Evolutionary conservation across 352 stramenopile genomes (phyloP).

Genomic region (Phytopythium oedochilum): DNA sequence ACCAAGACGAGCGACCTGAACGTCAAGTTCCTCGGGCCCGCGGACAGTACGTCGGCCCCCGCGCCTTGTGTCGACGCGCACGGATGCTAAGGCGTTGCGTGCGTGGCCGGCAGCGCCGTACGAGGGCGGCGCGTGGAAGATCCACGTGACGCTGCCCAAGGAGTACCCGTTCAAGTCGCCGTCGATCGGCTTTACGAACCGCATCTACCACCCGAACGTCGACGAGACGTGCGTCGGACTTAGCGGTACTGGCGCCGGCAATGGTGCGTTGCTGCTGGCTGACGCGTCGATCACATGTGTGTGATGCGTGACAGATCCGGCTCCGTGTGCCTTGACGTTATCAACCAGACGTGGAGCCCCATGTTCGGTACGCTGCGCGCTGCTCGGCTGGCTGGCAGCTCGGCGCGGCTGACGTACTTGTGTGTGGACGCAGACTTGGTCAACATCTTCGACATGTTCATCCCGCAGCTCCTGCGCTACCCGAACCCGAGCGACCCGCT

Average conservation of each 20-base stretch:
- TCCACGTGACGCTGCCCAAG: constrained; percentile 89
- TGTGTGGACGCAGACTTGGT: constrained; percentile 65
- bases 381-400: constrained; percentile 1
- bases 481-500: constrained; percentile 91
- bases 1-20: constrained; percentile 79
- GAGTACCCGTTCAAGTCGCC: constrained; percentile 94
- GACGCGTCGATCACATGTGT: background rate
- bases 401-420: constrained; percentile 1
- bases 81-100: background rate
- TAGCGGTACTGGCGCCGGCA: too few species aligned
- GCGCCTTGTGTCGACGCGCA: background rate
- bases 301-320: constrained; percentile 51
- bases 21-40: constrained; percentile 83
- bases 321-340: constrained; percentile 92
- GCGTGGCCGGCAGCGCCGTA: constrained; percentile 67
- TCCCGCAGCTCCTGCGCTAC: constrained; percentile 91
- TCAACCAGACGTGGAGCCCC: constrained; percentile 94
- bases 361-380: constrained; percentile 56
- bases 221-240: constrained; percentile 90
- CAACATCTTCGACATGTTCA: constrained; percentile 93
- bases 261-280: background rate
- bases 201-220: constrained; percentile 93
- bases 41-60: constrained; percentile 52
- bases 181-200: constrained; percentile 92
- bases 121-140: constrained; percentile 90